Evolutionary conservation across 2,329 filamentous ascomycete genomes (phyloP).

Genomic region (Stagonosporopsis vannaccii): DNA sequence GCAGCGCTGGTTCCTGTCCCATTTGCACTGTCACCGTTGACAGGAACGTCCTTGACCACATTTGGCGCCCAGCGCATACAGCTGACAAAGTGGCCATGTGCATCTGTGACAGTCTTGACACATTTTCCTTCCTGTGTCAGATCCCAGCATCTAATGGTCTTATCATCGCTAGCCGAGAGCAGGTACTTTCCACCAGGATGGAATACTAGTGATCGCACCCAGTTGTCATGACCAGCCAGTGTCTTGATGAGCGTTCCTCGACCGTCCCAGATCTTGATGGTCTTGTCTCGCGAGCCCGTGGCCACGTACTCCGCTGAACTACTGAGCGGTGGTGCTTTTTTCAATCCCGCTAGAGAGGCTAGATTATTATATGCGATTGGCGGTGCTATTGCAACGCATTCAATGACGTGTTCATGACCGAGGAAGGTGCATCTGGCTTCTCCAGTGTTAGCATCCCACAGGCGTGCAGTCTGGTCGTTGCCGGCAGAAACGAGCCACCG

Average conservation of each 20-base stretch:
- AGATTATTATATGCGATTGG: constrained; percentile 79
- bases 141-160: constrained; percentile 93
- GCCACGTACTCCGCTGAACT: constrained; percentile 88
- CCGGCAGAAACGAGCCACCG: constrained; percentile 83
- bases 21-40: constrained; percentile 53
- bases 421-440: constrained; percentile 82
- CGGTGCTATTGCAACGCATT: constrained; percentile 88
- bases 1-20: constrained; percentile 53
- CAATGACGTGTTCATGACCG: constrained; percentile 85
- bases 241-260: constrained; percentile 86
- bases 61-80: constrained; percentile 88
- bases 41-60: constrained; percentile 66
- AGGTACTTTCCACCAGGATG: constrained; percentile 93
- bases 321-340: constrained; percentile 76
- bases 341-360: constrained; percentile 78
- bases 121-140: constrained; percentile 88
- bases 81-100: constrained; percentile 84
- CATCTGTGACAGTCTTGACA: constrained; percentile 79
- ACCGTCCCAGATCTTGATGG: constrained; percentile 87
- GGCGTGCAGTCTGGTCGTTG: constrained; percentile 78
- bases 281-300: constrained; percentile 88
- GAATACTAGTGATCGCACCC: constrained; percentile 85
- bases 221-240: constrained; percentile 89
- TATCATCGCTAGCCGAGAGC: constrained; percentile 86
- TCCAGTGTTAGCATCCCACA: constrained; percentile 82